A percentile compares a stretch with the other conserved stretches of the same genome.
Conservation (phyloP, 768 basidiomycete species). For the Clavulina sp. region DNA sequence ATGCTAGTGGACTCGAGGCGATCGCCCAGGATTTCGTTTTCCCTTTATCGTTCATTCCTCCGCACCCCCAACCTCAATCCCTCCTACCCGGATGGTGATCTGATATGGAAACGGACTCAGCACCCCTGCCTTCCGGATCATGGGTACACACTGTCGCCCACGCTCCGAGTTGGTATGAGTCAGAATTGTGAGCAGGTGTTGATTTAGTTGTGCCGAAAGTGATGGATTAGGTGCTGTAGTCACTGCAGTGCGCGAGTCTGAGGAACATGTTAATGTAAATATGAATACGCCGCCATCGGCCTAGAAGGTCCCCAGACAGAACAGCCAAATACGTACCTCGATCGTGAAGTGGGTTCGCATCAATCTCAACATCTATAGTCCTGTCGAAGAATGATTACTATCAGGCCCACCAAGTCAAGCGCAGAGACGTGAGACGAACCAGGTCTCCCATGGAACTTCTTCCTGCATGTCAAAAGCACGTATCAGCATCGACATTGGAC, state of each 20-base stretch:
- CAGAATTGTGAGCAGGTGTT: conserved; percentile 52
- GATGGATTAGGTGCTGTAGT: conserved; percentile 36
- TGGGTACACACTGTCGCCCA: conserved; percentile 57
- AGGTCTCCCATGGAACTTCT: conserved; percentile 77
- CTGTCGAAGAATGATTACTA: neutral
- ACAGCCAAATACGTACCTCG: neutral
- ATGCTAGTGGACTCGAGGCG: too few species aligned
- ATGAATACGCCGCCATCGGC: neutral
- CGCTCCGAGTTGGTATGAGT: conserved; percentile 61
- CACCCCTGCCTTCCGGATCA: conserved; percentile 46
- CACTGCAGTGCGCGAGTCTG: neutral
- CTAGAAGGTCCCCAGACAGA: neutral
- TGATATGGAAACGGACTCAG: conserved; percentile 60
- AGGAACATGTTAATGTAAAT: neutral
- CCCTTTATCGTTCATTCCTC: too few species aligned
- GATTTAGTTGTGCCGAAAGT: conserved; percentile 44
- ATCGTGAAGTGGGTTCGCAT: neutral
- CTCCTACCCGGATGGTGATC: conserved; percentile 49
- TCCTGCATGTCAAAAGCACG: conserved; percentile 26
- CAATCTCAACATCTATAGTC: neutral
- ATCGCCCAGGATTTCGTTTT: too few species aligned
- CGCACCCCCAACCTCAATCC: conserved; percentile 31
- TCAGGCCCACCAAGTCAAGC: conserved; percentile 9
- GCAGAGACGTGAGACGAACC: conserved; percentile 25
- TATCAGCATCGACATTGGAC: neutral